Evolutionary conservation across 148 eudicot genomes (phyloP).

Genomic region (Diospyros kaki): DNA sequence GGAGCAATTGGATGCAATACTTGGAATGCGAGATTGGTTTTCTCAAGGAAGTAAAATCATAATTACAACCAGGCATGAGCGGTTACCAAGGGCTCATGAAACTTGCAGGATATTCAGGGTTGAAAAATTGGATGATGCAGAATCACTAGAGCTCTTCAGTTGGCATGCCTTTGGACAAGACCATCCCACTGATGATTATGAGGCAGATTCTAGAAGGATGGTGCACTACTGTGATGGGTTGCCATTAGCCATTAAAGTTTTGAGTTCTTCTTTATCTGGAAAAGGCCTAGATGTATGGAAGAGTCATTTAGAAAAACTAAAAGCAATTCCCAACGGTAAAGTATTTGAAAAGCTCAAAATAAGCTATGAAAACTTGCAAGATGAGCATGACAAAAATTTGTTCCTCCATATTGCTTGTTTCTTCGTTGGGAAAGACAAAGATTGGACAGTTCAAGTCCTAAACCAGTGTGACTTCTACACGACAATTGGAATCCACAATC

Average conservation of each 20-base stretch:
- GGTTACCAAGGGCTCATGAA: background rate
- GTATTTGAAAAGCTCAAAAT: too few relatives aligned
- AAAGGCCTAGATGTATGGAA: background rate
- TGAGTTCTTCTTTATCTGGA: background rate
- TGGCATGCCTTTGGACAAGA: slow-evolving; percentile 10
- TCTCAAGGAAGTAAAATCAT: slow-evolving; percentile 1
- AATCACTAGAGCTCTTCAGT: slow-evolving; percentile 4
- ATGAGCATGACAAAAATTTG: too few relatives aligned
- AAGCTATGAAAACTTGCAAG: too few relatives aligned
- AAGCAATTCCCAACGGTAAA: too few relatives aligned
- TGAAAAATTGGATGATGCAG: background rate
- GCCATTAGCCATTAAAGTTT: slow-evolving; percentile 4
- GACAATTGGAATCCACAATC: background rate
- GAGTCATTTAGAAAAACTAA: background rate
- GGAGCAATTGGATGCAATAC: background rate
- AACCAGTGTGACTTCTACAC: background rate
- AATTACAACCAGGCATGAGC: background rate
- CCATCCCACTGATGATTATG: background rate
- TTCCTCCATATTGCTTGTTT: background rate
- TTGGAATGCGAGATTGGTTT: background rate
- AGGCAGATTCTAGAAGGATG: background rate
- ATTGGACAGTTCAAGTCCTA: background rate
- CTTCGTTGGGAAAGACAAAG: background rate
- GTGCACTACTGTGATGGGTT: background rate
- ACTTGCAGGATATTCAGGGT: background rate